These are phyloP conservation scores for Solanum okadae DNA, from an alignment of 257 asterid species.

Conservation along the genomic window DNA sequence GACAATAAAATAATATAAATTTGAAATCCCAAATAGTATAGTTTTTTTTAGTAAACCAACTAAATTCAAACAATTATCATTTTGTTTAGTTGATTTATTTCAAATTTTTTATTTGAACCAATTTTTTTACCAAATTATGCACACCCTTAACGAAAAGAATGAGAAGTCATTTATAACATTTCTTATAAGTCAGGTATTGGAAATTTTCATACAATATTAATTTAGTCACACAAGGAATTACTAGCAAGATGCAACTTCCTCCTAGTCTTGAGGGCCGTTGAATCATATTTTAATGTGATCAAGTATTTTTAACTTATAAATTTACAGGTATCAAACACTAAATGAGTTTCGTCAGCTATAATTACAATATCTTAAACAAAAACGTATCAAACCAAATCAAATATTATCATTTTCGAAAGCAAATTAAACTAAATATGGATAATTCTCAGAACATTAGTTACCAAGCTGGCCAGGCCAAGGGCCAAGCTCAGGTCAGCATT, in stretches of 20 bases:
- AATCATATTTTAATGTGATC: neutral
- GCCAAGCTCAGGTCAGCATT: slow-evolving; percentile 35
- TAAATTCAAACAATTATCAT: too few relatives aligned
- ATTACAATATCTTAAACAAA: neutral
- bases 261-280: neutral
- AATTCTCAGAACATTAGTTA: slow-evolving; percentile 34
- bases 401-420: neutral
- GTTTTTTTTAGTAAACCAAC: too few relatives aligned
- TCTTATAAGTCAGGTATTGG: neutral
- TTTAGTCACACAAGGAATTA: too few relatives aligned
- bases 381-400: neutral
- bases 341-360: neutral
- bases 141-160: too few relatives aligned
- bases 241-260: neutral
- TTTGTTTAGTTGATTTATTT: too few relatives aligned
- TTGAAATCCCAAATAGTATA: too few relatives aligned
- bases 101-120: too few relatives aligned
- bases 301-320: neutral
- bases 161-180: too few relatives aligned
- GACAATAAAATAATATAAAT: too few relatives aligned
- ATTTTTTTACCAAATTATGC: too few relatives aligned
- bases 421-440: slow-evolving; percentile 20
- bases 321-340: neutral
- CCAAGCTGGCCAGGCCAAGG: slow-evolving; percentile 60
- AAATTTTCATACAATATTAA: too few relatives aligned